phyloP scores from a whole-genome alignment of 352 stramenopile genomes.

The Phytophthora gonapodyides region DNA sequence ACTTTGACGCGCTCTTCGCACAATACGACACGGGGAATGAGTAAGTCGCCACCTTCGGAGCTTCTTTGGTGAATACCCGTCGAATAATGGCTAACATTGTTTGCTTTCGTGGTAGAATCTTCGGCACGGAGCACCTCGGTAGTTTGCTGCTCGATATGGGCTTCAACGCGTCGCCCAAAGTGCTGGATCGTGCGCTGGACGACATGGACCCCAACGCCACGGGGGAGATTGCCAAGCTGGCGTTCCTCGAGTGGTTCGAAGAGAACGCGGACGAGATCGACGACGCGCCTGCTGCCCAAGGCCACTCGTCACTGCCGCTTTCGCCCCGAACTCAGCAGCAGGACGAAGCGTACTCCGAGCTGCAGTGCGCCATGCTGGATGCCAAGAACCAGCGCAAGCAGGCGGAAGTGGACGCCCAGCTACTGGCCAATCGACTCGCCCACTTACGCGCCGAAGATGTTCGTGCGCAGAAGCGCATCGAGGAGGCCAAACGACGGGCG shows the following conservation, averaged over 20 bases:
- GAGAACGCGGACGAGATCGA: slow-evolving; percentile 69
- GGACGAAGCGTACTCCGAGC: slow-evolving; percentile 39
- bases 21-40: slow-evolving; percentile 51
- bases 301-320: slow-evolving; percentile 4
- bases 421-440: slow-evolving; percentile 66
- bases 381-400: slow-evolving; percentile 51
- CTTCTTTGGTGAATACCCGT: neutral
- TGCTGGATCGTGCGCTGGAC: slow-evolving; percentile 63
- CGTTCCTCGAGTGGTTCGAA: slow-evolving; percentile 80
- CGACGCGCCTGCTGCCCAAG: slow-evolving; percentile 5
- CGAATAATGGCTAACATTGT: too few relatives aligned
- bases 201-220: slow-evolving; percentile 73
- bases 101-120: slow-evolving; percentile 42
- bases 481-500: slow-evolving; percentile 64
- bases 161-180: slow-evolving; percentile 54
- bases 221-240: slow-evolving; percentile 67
- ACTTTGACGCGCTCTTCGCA: slow-evolving; percentile 64
- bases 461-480: slow-evolving; percentile 63
- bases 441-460: slow-evolving; percentile 66
- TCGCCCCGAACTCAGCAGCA: slow-evolving; percentile 26
- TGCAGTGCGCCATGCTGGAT: slow-evolving; percentile 64
- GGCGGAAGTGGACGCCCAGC: slow-evolving; percentile 55
- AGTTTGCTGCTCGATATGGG: slow-evolving; percentile 74
- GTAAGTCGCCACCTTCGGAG: slow-evolving; percentile 13
- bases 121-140: slow-evolving; percentile 64